Conservation (phyloP, 768 basidiomycete species). For the Kwoniella sp. region DNA sequence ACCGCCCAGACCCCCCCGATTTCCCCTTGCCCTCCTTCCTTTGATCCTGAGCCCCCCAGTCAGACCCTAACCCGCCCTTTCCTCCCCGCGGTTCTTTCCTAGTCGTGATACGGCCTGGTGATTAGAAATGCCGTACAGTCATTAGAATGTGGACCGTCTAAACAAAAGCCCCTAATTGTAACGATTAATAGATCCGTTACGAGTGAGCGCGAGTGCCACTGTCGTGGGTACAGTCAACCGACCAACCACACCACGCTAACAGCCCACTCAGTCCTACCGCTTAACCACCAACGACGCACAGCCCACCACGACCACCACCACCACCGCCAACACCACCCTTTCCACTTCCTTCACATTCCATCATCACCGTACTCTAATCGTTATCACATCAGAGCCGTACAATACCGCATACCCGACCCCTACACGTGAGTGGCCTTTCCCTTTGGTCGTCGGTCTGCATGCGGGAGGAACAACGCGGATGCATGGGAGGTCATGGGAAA, state of each 20-base stretch:
- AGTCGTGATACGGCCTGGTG: too few relatives aligned
- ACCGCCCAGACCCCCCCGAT: too few relatives aligned
- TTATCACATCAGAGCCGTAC: background rate
- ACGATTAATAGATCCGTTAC: too few relatives aligned
- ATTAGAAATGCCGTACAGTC: too few relatives aligned
- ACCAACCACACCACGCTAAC: background rate
- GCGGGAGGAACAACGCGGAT: background rate
- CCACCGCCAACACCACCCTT: slow-evolving; percentile 1
- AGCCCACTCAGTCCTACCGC: background rate
- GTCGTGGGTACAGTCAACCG: background rate
- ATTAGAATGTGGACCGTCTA: too few relatives aligned
- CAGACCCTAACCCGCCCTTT: too few relatives aligned
- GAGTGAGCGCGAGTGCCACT: too few relatives aligned
- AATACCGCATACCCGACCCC: background rate
- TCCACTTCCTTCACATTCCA: slow-evolving; percentile 19
- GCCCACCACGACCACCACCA: slow-evolving; percentile 7
- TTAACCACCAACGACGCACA: background rate
- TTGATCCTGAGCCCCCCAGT: too few relatives aligned
- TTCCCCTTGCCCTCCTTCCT: too few relatives aligned
- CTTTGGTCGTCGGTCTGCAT: too few relatives aligned
- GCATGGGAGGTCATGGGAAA: background rate
- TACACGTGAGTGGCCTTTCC: slow-evolving; percentile 9
- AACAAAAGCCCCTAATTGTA: too few relatives aligned
- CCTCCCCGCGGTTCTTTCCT: too few relatives aligned
- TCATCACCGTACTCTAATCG: slow-evolving; percentile 8